Conservation (phyloP, 1,139 yeast genomes). For the Magnusiomyces clavatus region DNA sequence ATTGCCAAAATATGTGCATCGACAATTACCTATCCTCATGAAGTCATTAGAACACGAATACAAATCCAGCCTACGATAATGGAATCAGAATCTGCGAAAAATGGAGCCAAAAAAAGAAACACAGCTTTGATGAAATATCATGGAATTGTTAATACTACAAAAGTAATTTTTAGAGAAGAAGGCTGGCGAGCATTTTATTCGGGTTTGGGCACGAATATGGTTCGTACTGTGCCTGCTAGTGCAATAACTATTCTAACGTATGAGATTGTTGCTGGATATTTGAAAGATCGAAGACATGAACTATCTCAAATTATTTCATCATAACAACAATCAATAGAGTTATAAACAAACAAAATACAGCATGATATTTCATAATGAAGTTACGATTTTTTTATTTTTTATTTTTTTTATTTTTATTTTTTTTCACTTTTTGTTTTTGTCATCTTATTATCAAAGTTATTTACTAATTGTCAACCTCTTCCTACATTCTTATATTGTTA, state of each 20-base stretch:
- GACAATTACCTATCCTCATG: slow-evolving; percentile 90
- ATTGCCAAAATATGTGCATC: slow-evolving; percentile 86
- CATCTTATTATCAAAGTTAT: too few relatives aligned
- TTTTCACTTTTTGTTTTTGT: background rate
- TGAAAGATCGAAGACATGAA: slow-evolving; percentile 21
- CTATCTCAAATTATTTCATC: background rate
- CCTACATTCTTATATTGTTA: too few relatives aligned
- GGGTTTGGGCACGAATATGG: slow-evolving; percentile 78
- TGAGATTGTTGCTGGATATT: slow-evolving; percentile 68
- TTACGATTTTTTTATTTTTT: background rate
- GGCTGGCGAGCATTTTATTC: slow-evolving; percentile 82
- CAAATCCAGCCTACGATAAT: slow-evolving; percentile 42
- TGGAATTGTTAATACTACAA: slow-evolving; percentile 41
- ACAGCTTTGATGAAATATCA: slow-evolving; percentile 20
- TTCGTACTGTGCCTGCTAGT: slow-evolving; percentile 90
- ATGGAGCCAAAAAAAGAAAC: background rate
- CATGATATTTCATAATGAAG: background rate
- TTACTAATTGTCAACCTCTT: too few relatives aligned
- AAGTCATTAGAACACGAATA: slow-evolving; percentile 83
- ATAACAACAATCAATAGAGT: too few relatives aligned
- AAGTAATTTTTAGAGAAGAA: slow-evolving; percentile 54
- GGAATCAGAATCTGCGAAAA: slow-evolving; percentile 6
- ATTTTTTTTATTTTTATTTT: background rate
- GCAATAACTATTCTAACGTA: slow-evolving; percentile 93
- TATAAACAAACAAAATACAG: background rate